Conservation (phyloP, 2,329 filamentous ascomycete species). For the Acephala macrosclerotiorum region DNA sequence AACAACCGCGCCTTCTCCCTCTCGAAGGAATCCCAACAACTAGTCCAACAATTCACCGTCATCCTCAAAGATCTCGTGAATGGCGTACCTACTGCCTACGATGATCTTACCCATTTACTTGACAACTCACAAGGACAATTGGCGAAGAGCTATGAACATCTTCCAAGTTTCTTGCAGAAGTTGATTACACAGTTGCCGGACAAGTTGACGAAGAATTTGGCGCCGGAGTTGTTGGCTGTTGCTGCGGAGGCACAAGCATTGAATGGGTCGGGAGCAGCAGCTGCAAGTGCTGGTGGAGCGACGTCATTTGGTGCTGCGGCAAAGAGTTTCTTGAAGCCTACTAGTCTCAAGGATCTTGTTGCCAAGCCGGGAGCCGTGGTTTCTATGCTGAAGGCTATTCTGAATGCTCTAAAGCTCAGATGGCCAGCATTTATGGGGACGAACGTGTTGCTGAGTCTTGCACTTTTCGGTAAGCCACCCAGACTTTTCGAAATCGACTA, state of each 20-base stretch:
- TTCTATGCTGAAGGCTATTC: slow-evolving; percentile 85
- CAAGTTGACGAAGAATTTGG: slow-evolving; percentile 78
- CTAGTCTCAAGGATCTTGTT: slow-evolving; percentile 79
- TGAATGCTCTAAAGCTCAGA: slow-evolving; percentile 83
- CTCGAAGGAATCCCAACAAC: slow-evolving; percentile 81
- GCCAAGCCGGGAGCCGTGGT: slow-evolving; percentile 88
- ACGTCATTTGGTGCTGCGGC: slow-evolving; percentile 49
- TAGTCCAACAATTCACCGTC: slow-evolving; percentile 84
- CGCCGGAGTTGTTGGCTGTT: slow-evolving; percentile 82
- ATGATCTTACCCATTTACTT: slow-evolving; percentile 75
- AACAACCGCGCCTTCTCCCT: slow-evolving; percentile 89
- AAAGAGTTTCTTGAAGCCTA: slow-evolving; percentile 73
- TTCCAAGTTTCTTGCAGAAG: slow-evolving; percentile 84
- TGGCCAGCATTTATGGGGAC: slow-evolving; percentile 93
- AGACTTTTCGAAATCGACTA: not conserved
- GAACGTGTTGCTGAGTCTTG: slow-evolving; percentile 89
- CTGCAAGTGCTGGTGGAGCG: slow-evolving; percentile 48
- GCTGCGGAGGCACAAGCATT: slow-evolving; percentile 72
- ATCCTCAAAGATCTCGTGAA: slow-evolving; percentile 92
- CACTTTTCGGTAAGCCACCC: slow-evolving; percentile 77
- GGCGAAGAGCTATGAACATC: slow-evolving; percentile 65
- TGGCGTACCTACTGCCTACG: slow-evolving; percentile 91
- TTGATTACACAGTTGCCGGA: slow-evolving; percentile 84
- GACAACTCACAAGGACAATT: slow-evolving; percentile 68
- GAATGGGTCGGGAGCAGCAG: slow-evolving; percentile 39